Evolutionary conservation across 768 basidiomycete genomes (phyloP).

Genomic region (Leccinum longicurvipes): DNA sequence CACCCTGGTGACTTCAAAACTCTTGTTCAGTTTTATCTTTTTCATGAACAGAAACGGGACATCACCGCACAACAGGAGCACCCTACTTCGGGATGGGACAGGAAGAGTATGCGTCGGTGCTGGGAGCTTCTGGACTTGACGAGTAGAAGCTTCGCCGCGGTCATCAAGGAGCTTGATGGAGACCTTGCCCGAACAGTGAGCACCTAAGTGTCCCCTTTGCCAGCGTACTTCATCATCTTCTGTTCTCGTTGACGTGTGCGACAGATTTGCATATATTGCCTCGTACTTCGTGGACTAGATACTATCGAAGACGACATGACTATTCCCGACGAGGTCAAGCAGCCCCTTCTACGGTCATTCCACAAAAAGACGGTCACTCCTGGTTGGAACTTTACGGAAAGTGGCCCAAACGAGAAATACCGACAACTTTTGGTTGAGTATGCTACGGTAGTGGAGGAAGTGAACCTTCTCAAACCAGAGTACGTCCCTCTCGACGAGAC

Average conservation of each 20-base stretch:
- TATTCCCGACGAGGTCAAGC: slow-evolving; percentile 80
- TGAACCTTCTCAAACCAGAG: slow-evolving; percentile 63
- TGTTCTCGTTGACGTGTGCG: neutral
- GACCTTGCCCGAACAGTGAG: slow-evolving; percentile 89
- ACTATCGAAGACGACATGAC: slow-evolving; percentile 99
- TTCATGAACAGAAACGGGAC: slow-evolving; percentile 77
- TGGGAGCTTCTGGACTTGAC: slow-evolving; percentile 89
- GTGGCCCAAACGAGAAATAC: slow-evolving; percentile 87
- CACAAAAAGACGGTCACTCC: slow-evolving; percentile 73
- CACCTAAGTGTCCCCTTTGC: slow-evolving; percentile 15
- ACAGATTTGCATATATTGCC: slow-evolving; percentile 92
- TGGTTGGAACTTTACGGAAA: slow-evolving; percentile 84
- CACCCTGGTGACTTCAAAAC: slow-evolving; percentile 83
- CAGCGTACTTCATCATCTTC: neutral
- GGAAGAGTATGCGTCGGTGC: slow-evolving; percentile 80
- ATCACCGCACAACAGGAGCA: slow-evolving; percentile 74
- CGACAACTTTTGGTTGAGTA: slow-evolving; percentile 82
- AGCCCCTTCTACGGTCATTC: slow-evolving; percentile 78
- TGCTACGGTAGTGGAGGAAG: slow-evolving; percentile 74
- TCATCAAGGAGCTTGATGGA: slow-evolving; percentile 94
- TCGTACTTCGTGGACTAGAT: slow-evolving; percentile 91
- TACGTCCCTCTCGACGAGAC: slow-evolving; percentile 36
- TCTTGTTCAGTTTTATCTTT: slow-evolving; percentile 79
- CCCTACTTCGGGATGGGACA: slow-evolving; percentile 80
- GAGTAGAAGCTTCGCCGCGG: slow-evolving; percentile 84